A percentile compares a stretch with the other conserved stretches of the same genome.
Conservation (phyloP, 805 yeast genomes). For the Torulaspora franciscae region DNA sequence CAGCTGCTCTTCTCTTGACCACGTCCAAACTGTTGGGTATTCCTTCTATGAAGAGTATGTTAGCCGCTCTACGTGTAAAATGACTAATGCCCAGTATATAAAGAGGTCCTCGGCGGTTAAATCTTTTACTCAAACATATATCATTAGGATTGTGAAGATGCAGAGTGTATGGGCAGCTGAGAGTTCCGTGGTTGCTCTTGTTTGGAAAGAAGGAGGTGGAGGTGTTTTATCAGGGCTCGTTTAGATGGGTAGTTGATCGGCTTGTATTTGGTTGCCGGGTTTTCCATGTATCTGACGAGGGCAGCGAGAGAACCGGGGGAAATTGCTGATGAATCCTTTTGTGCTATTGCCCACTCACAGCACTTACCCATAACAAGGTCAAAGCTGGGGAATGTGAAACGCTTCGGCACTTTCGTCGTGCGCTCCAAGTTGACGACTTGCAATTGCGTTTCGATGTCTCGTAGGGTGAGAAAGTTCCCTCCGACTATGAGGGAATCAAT, state of each 20-base stretch:
- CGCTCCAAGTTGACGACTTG: slow-evolving; percentile 58
- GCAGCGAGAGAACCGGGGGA: slow-evolving; percentile 11
- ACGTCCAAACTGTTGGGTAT: slow-evolving; percentile 2
- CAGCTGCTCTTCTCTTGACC: background rate
- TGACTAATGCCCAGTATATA: background rate
- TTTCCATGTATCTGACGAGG: slow-evolving; percentile 14
- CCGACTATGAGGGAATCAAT: slow-evolving; percentile 77
- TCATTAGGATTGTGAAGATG: background rate
- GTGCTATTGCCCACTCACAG: slow-evolving; percentile 18
- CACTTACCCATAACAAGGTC: slow-evolving; percentile 47
- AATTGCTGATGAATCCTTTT: background rate
- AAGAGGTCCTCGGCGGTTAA: slow-evolving; percentile 5
- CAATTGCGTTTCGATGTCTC: slow-evolving; percentile 60
- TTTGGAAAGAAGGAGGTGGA: slow-evolving; percentile 1
- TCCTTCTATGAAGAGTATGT: background rate
- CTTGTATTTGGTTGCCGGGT: slow-evolving; percentile 17
- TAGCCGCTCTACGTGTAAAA: slow-evolving; percentile 3
- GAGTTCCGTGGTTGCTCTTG: too few species aligned
- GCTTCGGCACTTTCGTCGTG: slow-evolving; percentile 64
- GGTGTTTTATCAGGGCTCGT: slow-evolving; percentile 13
- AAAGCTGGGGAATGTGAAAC: slow-evolving; percentile 76
- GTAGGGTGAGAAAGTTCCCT: slow-evolving; percentile 73
- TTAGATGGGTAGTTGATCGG: slow-evolving; percentile 18
- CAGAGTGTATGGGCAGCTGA: too few species aligned
- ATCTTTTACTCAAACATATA: background rate